Conservation (phyloP, 805 yeast genomes). For the Pichia scutulata region DNA sequence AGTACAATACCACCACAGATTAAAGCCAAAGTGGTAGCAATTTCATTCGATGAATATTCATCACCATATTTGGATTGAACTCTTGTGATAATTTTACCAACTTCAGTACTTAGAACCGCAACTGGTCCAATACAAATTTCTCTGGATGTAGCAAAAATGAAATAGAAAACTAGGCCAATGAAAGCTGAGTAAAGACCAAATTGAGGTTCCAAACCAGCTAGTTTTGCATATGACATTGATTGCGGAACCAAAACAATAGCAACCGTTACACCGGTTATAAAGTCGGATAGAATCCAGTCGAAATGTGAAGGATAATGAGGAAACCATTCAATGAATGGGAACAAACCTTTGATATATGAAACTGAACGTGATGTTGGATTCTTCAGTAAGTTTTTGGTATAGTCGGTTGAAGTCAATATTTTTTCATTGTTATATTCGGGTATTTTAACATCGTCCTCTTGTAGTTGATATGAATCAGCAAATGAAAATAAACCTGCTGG, state of each 20-base stretch:
- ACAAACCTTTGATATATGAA: constrained; percentile 52
- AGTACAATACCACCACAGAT: constrained; percentile 81
- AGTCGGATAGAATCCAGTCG: constrained; percentile 69
- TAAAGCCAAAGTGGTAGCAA: constrained; percentile 74
- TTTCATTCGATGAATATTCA: constrained; percentile 50
- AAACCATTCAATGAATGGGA: constrained; percentile 82
- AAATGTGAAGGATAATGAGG: constrained; percentile 62
- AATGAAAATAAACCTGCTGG: neutral
- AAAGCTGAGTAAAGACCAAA: constrained; percentile 89
- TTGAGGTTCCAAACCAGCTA: constrained; percentile 75
- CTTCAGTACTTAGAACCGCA: constrained; percentile 89
- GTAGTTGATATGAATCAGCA: neutral
- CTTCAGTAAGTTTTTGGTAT: constrained; percentile 20
- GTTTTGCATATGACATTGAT: constrained; percentile 88
- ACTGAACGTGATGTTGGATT: constrained; percentile 35
- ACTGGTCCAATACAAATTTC: constrained; percentile 97
- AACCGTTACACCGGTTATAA: constrained; percentile 89
- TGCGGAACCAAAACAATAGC: constrained; percentile 93
- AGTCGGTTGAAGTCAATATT: constrained; percentile 21
- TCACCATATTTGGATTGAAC: constrained; percentile 42
- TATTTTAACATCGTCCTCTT: neutral
- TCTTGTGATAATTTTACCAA: constrained; percentile 63
- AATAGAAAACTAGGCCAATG: constrained; percentile 81
- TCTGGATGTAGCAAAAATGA: constrained; percentile 89
- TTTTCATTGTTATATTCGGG: constrained; percentile 19